Base-by-base conservation (phyloP, 139 green algal genomes). In the Chlorella vulgaris region DNA sequence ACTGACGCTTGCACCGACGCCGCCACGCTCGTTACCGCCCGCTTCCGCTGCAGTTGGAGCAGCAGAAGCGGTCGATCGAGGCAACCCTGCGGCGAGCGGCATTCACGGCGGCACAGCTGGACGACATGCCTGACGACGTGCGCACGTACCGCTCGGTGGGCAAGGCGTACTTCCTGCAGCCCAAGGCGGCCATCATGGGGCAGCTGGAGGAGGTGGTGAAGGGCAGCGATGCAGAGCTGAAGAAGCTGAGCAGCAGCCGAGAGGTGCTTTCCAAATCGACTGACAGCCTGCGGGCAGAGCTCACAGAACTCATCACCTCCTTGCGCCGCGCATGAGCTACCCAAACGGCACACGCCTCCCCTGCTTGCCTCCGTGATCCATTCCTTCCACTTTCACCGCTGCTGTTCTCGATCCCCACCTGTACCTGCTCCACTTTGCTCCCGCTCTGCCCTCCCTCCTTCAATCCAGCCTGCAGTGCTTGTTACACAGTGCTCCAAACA, bases 161-260 rank as follows among this genome's bases (percentile, higher is more conserved):
- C 40, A 86, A 84, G n/a, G 85, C 85, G 74, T 89, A 84, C 65
- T 82, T 88, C 36, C 63, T 83, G 53, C 62, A 84, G 80, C 84
- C 84, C 78, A 88, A 86, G 51, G 35, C 43, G 21, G 33, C 53
- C 28, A 29, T 89, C 18, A 81, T 86, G 74, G 38, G 33, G 0
- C 51, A 83, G 35, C 55, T 89, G 55, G 63, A 89, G 65, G 81
- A 83, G 36, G 39, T 26, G 19, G 63, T 86, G 13, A 47, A 55
- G 31, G 42, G 40, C 21, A 39, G n/a, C 29, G 84, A 83, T 50
- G 40, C 65, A 7, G 84, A 86, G 31, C 75, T 86, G 18, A 84
- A 82, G 43, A 42, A 36, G 39, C 35, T 76, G 22, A 40, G 33
- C 13, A 40, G 7, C 60, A 61, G 75, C 55, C 31, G 50, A 13